Evolutionary conservation across 805 yeast species (phyloP).

Genomic region (Metschnikowia dekortorum): DNA sequence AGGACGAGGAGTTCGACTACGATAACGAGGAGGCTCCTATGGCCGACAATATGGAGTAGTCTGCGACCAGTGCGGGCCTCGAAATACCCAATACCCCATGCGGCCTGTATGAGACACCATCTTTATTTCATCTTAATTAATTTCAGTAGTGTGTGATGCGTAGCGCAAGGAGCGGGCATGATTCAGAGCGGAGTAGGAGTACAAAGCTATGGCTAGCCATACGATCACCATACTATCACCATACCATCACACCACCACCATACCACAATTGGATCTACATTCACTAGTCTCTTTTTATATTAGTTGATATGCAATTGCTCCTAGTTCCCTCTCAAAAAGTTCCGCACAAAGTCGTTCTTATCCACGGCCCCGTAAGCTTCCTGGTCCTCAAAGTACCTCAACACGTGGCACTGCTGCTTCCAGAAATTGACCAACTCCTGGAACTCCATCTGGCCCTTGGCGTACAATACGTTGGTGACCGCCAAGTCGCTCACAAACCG

Average conservation of each 20-base stretch:
- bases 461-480: conserved; percentile 62
- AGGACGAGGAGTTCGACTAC: conserved; percentile 70
- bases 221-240: no score
- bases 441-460: conserved; percentile 87
- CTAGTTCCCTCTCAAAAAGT: conserved; percentile 63
- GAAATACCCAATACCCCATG: background rate
- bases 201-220: no score
- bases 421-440: conserved; percentile 85
- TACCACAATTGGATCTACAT: no score
- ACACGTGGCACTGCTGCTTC: conserved; percentile 83
- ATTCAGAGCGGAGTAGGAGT: no score
- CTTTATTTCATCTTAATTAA: conserved; percentile 8
- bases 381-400: conserved; percentile 74
- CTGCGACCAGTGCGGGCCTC: background rate
- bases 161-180: no score
- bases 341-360: conserved; percentile 62
- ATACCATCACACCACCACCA: no score
- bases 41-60: conserved; percentile 46
- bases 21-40: conserved; percentile 59
- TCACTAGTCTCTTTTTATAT: background rate
- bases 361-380: conserved; percentile 50
- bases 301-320: background rate
- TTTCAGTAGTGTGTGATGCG: background rate
- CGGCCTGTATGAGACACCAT: conserved; percentile 1
- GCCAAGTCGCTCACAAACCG: conserved; percentile 66